Evolutionary conservation across 1,139 yeast genomes (phyloP).

Genomic region (Meyerozyma guilliermondii): DNA sequence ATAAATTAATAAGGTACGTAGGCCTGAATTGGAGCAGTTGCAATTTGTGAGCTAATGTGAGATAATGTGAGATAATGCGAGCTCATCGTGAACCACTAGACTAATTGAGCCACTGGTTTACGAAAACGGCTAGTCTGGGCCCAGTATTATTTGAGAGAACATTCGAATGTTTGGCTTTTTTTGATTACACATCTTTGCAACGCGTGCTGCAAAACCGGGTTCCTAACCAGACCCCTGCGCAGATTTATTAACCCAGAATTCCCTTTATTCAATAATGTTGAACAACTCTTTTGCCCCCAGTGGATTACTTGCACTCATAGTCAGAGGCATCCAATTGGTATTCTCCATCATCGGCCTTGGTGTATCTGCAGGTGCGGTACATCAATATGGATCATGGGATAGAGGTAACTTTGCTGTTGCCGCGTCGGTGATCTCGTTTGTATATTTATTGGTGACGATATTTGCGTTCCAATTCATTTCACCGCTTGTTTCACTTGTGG

Average conservation of each 20-base stretch:
- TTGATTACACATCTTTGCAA: neutral
- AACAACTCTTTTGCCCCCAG: neutral
- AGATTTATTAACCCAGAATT: neutral
- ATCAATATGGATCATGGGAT: slow-evolving; percentile 7
- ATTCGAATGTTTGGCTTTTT: too few relatives aligned
- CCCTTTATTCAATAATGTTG: neutral
- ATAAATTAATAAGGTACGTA: neutral
- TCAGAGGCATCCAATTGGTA: slow-evolving; percentile 14
- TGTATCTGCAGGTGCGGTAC: slow-evolving; percentile 20
- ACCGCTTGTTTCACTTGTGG: slow-evolving; percentile 12
- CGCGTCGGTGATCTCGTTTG: slow-evolving; percentile 16
- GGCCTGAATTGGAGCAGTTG: too few relatives aligned
- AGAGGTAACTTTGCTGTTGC: slow-evolving; percentile 19
- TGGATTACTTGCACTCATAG: neutral
- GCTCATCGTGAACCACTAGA: too few relatives aligned
- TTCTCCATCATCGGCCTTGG: slow-evolving; percentile 22
- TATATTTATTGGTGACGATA: slow-evolving; percentile 15
- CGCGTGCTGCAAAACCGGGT: neutral
- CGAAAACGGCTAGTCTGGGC: too few relatives aligned
- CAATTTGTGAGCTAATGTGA: too few relatives aligned
- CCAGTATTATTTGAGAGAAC: too few relatives aligned
- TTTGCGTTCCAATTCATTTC: slow-evolving; percentile 12
- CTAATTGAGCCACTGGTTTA: too few relatives aligned
- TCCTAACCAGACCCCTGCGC: neutral
- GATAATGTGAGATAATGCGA: too few relatives aligned